Conservation (phyloP, 139 green algal genomes). For the Edaphochlamys debaryana region DNA sequence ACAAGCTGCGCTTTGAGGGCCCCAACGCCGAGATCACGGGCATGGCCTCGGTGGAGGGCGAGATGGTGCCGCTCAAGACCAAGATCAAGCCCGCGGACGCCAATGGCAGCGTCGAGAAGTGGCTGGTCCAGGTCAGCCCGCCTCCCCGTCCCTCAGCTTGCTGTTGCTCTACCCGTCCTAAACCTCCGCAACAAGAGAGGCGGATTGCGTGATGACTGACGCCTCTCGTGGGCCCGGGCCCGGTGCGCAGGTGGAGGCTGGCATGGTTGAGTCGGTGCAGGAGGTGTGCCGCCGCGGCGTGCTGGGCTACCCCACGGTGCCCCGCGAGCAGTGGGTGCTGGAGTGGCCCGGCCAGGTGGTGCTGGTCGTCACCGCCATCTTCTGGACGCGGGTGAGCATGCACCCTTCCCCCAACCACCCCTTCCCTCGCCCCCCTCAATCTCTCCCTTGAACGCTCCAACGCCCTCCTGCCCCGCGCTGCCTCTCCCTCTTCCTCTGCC, state of each 20-base stretch:
- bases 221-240: no score
- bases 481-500: no score
- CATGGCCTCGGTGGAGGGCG: slow-evolving; percentile 76
- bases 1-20: slow-evolving; percentile 56
- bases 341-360: slow-evolving; percentile 83
- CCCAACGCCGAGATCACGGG: slow-evolving; percentile 36
- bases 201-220: no score
- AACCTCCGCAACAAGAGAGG: no score
- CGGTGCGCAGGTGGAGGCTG: slow-evolving; percentile 72
- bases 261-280: slow-evolving; percentile 77
- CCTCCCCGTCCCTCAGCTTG: no score
- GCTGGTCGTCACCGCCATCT: slow-evolving; percentile 75
- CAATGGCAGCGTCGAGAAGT: slow-evolving; percentile 79
- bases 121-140: slow-evolving; percentile 79
- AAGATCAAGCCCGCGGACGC: slow-evolving; percentile 72
- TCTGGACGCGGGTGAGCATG: slow-evolving; percentile 65
- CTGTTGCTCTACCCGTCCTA: no score
- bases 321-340: slow-evolving; percentile 73
- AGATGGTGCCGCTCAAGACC: slow-evolving; percentile 75
- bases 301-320: slow-evolving; percentile 58
- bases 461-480: no score
- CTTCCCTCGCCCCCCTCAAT: no score
- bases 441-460: no score
- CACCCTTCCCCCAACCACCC: no score
- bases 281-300: slow-evolving; percentile 65